phyloP scores from a whole-genome alignment of 306 rosid species.

The Dryas octopetala region DNA sequence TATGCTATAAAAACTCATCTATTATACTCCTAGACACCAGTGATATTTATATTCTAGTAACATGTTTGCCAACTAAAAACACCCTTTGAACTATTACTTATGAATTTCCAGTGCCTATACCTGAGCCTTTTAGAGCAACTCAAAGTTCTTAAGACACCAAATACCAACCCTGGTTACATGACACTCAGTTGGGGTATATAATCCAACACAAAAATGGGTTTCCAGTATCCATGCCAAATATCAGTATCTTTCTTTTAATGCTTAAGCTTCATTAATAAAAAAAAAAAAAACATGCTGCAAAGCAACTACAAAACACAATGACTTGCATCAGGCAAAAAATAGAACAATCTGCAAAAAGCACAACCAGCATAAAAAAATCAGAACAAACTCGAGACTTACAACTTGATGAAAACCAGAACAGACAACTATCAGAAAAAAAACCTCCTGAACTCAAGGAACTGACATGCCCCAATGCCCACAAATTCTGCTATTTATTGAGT shows the following conservation, averaged over 20 bases:
- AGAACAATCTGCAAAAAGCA: no score
- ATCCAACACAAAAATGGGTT: not conserved
- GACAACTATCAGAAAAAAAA: not conserved
- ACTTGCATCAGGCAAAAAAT: not conserved
- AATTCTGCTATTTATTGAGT: not conserved
- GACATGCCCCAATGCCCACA: not conserved
- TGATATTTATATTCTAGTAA: slow-evolving; percentile 6
- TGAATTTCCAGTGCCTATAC: not conserved
- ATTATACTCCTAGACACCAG: not conserved
- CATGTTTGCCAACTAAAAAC: slow-evolving; percentile 4
- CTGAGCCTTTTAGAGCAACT: not conserved
- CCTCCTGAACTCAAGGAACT: not conserved
- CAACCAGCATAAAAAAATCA: no score
- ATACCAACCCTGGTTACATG: not conserved
- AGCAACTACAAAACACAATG: not conserved
- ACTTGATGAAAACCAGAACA: not conserved
- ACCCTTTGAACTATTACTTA: not conserved
- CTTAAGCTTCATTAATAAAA: not conserved
- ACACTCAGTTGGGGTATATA: not conserved
- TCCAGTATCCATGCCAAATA: not conserved
- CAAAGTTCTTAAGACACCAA: not conserved
- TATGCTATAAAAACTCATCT: slow-evolving; percentile 23
- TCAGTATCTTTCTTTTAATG: not conserved
- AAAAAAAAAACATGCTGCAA: not conserved
- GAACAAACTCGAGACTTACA: not conserved